These are phyloP conservation scores for Rhododendron simsii DNA, from an alignment of 148 eudicot species.

Conservation along the genomic window DNA sequence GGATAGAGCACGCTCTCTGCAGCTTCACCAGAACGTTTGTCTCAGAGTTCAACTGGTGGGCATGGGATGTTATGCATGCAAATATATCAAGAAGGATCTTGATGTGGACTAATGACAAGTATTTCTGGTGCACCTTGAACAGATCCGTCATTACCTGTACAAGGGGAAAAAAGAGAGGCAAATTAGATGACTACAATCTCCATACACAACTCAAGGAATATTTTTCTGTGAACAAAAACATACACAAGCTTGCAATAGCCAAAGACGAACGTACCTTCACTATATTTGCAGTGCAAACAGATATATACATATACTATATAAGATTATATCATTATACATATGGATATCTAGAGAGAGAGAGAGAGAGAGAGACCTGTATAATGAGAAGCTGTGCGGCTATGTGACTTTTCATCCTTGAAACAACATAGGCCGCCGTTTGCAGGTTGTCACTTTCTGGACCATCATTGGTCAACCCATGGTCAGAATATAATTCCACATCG, in stretches of 20 bases:
- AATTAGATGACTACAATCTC: background rate
- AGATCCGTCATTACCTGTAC: constrained; percentile 72
- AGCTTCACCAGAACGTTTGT: constrained; percentile 44
- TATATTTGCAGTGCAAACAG: background rate
- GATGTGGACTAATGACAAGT: constrained; percentile 45
- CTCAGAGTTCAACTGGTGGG: constrained; percentile 65
- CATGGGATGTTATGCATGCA: constrained; percentile 56
- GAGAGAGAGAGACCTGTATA: constrained; percentile 60
- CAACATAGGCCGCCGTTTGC: constrained; percentile 75
- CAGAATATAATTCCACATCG: constrained; percentile 47
- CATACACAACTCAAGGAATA: background rate
- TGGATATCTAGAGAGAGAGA: background rate
- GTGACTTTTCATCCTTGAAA: constrained; percentile 83
- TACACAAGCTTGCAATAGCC: background rate
- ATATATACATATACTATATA: background rate
- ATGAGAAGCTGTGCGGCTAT: constrained; percentile 74
- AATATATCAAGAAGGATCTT: constrained; percentile 56
- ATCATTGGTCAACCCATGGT: constrained; percentile 38
- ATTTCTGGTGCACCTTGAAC: constrained; percentile 58
- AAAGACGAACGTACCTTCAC: background rate
- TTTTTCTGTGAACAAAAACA: background rate
- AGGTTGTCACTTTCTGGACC: constrained; percentile 63
- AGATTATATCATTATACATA: background rate
- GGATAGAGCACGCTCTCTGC: constrained; percentile 62
- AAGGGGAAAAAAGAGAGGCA: background rate